Conservation (phyloP, 352 stramenopile genomes). For the Phytophthora foliorum region DNA sequence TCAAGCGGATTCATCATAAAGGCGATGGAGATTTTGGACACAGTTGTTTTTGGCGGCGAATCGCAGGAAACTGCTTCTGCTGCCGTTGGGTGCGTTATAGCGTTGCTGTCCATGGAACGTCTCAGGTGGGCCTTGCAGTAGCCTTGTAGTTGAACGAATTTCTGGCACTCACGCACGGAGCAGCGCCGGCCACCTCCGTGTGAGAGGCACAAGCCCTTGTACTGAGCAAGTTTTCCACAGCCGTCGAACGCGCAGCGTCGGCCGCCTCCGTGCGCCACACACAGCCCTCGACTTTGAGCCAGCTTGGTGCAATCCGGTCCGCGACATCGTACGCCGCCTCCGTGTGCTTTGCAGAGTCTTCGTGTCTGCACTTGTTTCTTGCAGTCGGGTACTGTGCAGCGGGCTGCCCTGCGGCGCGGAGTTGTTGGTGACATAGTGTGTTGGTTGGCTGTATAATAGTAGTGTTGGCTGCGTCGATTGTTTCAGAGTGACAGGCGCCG, state of each 20-base stretch:
- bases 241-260: conserved; percentile 62
- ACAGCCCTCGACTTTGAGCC: conserved; percentile 66
- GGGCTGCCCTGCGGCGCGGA: conserved; percentile 17
- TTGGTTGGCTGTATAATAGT: no score
- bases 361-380: conserved; percentile 79
- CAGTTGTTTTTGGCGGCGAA: no score
- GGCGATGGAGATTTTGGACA: no score
- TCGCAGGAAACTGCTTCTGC: no score
- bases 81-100: no score
- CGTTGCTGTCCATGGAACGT: no score
- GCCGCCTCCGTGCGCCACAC: conserved; percentile 71
- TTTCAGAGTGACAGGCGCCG: no score
- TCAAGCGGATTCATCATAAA: no score
- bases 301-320: conserved; percentile 70
- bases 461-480: no score
- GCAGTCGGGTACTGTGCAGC: conserved; percentile 61
- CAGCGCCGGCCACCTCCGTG: conserved; percentile 70
- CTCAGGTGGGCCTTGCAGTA: conserved; percentile 80
- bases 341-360: conserved; percentile 77
- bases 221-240: conserved; percentile 70
- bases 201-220: conserved; percentile 73
- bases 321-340: conserved; percentile 76
- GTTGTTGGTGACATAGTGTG: neutral
- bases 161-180: conserved; percentile 63
- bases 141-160: conserved; percentile 76